These are phyloP conservation scores for Discostella stelligera DNA, from an alignment of 352 stramenopile genomes.

Conservation along the genomic window DNA sequence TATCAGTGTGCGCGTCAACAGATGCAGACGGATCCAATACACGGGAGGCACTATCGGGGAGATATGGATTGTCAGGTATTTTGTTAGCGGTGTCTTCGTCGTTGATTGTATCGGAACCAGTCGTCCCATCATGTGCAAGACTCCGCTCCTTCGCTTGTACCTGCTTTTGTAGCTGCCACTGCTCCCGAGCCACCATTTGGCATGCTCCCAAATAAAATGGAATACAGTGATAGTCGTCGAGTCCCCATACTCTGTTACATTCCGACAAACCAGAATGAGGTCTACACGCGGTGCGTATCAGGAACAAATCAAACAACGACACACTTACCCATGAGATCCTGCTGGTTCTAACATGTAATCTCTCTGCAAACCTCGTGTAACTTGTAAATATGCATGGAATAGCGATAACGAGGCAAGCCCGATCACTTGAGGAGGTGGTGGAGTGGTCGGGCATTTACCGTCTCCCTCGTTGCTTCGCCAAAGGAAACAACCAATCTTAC, in stretches of 20 bases:
- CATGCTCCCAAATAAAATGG: slow-evolving; percentile 97
- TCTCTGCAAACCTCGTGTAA: slow-evolving; percentile 92
- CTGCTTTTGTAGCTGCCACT: slow-evolving; percentile 33
- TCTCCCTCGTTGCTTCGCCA: slow-evolving; percentile 14
- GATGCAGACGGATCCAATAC: slow-evolving; percentile 1
- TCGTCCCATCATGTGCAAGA: neutral
- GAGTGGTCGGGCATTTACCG: slow-evolving; percentile 23
- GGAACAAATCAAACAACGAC: slow-evolving; percentile 62
- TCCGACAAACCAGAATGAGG: neutral
- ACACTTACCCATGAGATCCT: slow-evolving; percentile 89
- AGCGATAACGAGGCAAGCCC: slow-evolving; percentile 86
- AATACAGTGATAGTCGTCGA: slow-evolving; percentile 99
- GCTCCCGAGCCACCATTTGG: slow-evolving; percentile 84
- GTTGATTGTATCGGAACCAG: slow-evolving; percentile 8
- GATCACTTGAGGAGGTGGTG: slow-evolving; percentile 27
- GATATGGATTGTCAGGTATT: slow-evolving; percentile 36
- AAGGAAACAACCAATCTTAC: slow-evolving; percentile 88
- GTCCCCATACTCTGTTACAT: slow-evolving; percentile 84
- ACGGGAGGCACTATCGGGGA: slow-evolving; percentile 16
- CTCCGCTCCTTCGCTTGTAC: slow-evolving; percentile 61
- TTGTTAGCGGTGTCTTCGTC: slow-evolving; percentile 30
- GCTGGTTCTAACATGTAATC: slow-evolving; percentile 98
- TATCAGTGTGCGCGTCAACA: slow-evolving; percentile 24
- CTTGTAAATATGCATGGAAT: slow-evolving; percentile 91
- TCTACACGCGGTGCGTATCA: neutral